Evolutionary conservation across 495 filamentous ascomycete genomes (phyloP), one percentile per base, ranked within the genome.

Genomic region (Penicillium pancosmium): DNA sequence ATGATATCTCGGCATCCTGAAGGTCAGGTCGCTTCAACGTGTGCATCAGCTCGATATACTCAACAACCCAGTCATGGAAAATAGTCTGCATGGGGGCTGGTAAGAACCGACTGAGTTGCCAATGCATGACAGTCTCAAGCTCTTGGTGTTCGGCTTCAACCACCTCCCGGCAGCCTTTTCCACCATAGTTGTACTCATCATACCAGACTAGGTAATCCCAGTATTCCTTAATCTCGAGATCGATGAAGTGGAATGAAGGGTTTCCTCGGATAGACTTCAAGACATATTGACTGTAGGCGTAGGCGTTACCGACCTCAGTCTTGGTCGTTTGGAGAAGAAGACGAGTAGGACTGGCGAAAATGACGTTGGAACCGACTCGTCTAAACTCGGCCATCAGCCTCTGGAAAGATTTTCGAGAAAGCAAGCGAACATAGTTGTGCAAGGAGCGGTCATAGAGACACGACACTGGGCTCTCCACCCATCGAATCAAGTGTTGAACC

Each of bases 201-300:
- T 97, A 97, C 94, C 94, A 99, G n/a, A 96, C 87, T 0, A 99
- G 86, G 71, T 97, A 98, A 68, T 99, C 94, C 94, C 94, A 99
- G 70, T 98, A 99, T 70, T 99, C 94, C 64, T 93, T 96, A 70
- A 99, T 96, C 63, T 97, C 91, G 10, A 99, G 82, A 63, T 99
- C 95, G 50, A 99, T 87, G 73, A 99, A 99, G 70, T 96, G 89
- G 79, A 99, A 99, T 0, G 96, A 82, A 0, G 94, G 92, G 66
- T 97, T 98, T 21, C 86, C 86, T 66, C 94, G 90, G 72, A 99
- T 95, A 16, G 92, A 93, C 77, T 97, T 97, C 58, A 98, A 78
- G 49, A 98, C 96, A 73, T 98, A 99, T 69, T 98, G 90, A 59
- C 90, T 90, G 74, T 97, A 99, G 13, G 95, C 92, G 60, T 89